phyloP scores from a whole-genome alignment of 352 stramenopile species.

The Phytophthora sojae region DNA sequence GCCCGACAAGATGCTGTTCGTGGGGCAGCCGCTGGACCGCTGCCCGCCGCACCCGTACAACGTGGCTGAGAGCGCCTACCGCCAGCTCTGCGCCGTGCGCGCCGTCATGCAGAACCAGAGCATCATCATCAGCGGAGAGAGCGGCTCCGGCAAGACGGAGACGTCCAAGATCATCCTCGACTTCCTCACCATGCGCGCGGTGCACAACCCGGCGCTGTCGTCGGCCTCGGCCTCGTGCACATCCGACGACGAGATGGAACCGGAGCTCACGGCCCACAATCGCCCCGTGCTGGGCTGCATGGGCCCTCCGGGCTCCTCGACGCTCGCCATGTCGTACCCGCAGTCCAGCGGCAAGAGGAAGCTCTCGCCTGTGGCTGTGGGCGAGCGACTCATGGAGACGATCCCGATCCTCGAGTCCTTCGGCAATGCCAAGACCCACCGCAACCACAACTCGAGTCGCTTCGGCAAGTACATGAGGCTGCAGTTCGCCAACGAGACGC shows the following conservation, averaged over 20 bases:
- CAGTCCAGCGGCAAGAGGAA: slow-evolving; percentile 65
- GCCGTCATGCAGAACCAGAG: slow-evolving; percentile 93
- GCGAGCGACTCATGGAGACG: slow-evolving; percentile 85
- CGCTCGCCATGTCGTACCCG: slow-evolving; percentile 76
- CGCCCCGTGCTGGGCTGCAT: slow-evolving; percentile 37
- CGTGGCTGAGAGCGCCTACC: slow-evolving; percentile 87
- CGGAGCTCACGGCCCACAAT: slow-evolving; percentile 57
- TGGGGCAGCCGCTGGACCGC: slow-evolving; percentile 67
- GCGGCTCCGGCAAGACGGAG: slow-evolving; percentile 95
- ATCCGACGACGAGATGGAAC: slow-evolving; percentile 72
- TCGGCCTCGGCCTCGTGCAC: slow-evolving; percentile 50
- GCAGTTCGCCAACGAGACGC: slow-evolving; percentile 71
- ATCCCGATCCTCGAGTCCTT: slow-evolving; percentile 94
- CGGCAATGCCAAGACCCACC: slow-evolving; percentile 89
- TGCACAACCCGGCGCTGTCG: slow-evolving; percentile 57
- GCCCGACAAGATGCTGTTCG: slow-evolving; percentile 76
- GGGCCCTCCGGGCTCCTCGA: slow-evolving; percentile 51
- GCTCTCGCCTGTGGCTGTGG: slow-evolving; percentile 72
- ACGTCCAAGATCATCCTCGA: slow-evolving; percentile 95
- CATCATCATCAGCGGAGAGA: slow-evolving; percentile 96
- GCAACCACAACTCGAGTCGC: slow-evolving; percentile 93
- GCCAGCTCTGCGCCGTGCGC: slow-evolving; percentile 80
- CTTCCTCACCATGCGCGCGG: slow-evolving; percentile 80
- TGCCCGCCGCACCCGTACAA: slow-evolving; percentile 87
- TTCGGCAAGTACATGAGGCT: slow-evolving; percentile 94